A percentile compares a stretch with the other conserved stretches of the same genome.
These are phyloP conservation scores for Globisporangium parvum DNA, from an alignment of 352 stramenopile species.

Conservation along the genomic window DNA sequence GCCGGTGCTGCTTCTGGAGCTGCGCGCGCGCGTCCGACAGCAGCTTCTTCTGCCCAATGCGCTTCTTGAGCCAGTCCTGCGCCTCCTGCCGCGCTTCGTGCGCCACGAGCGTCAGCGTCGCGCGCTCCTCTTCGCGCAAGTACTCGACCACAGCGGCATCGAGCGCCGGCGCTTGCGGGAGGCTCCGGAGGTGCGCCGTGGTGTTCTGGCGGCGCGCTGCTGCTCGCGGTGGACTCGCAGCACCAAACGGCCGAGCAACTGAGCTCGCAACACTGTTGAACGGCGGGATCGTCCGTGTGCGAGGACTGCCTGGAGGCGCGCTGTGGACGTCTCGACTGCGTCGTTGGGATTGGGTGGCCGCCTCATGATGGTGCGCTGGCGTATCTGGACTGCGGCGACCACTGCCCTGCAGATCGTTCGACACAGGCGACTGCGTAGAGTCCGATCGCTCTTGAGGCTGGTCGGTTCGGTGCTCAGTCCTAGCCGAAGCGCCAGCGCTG, in stretches of 20 bases:
- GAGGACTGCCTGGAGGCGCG: too few species aligned
- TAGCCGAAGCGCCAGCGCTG: neutral
- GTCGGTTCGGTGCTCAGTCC: neutral
- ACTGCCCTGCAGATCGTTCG: too few species aligned
- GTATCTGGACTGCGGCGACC: too few species aligned
- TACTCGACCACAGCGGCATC: constrained; percentile 29
- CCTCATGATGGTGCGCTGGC: too few species aligned
- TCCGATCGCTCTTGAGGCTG: too few species aligned
- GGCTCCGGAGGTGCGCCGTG: constrained; percentile 14
- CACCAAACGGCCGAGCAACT: too few species aligned
- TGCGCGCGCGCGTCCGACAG: constrained; percentile 57
- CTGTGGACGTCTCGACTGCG: too few species aligned
- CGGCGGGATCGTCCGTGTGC: too few species aligned
- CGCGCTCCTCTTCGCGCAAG: constrained; percentile 50
- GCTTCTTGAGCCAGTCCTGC: constrained; percentile 65
- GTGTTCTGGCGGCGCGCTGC: neutral
- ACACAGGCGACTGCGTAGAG: too few species aligned
- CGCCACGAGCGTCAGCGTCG: constrained; percentile 60
- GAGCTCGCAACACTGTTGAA: too few species aligned
- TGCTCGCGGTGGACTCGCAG: too few species aligned
- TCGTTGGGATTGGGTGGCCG: too few species aligned
- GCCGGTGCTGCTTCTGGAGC: constrained; percentile 34
- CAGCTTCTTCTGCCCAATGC: constrained; percentile 71
- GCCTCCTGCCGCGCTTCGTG: constrained; percentile 60
- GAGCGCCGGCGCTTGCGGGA: constrained; percentile 21